Evolutionary conservation across 257 asterid species (phyloP).

Genomic region (Salvia hispanica): DNA sequence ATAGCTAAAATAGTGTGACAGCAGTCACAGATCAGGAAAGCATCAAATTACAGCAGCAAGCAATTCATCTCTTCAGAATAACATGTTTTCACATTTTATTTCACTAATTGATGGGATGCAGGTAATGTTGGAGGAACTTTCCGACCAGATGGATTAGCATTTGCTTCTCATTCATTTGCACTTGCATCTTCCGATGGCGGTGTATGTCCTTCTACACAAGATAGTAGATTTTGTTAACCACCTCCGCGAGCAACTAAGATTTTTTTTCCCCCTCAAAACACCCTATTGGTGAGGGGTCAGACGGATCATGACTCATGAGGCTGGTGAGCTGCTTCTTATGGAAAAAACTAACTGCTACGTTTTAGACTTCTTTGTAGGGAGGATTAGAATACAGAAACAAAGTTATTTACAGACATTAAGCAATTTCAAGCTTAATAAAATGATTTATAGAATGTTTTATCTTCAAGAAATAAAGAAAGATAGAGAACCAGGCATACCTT

Average conservation of each 20-base stretch:
- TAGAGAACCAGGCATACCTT: constrained; percentile 48
- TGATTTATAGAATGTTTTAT: neutral
- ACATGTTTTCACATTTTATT: neutral
- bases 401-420: neutral
- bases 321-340: no score
- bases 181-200: constrained; percentile 38
- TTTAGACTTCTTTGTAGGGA: no score
- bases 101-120: constrained; percentile 7
- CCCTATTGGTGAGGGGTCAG: no score
- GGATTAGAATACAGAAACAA: neutral
- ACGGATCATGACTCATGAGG: no score
- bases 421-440: no score
- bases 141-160: neutral
- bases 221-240: constrained; percentile 5
- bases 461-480: neutral
- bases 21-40: constrained; percentile 34
- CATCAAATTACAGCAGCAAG: constrained; percentile 33
- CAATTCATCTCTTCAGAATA: constrained; percentile 16
- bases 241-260: neutral
- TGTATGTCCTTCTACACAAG: constrained; percentile 35
- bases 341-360: no score
- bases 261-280: no score
- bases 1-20: constrained; percentile 36
- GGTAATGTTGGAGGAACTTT: constrained; percentile 20
- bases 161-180: constrained; percentile 35